Evolutionary conservation across 306 rosid species (phyloP), one percentile per base, ranked within the genome.

Genomic region (Parietaria judaica): DNA sequence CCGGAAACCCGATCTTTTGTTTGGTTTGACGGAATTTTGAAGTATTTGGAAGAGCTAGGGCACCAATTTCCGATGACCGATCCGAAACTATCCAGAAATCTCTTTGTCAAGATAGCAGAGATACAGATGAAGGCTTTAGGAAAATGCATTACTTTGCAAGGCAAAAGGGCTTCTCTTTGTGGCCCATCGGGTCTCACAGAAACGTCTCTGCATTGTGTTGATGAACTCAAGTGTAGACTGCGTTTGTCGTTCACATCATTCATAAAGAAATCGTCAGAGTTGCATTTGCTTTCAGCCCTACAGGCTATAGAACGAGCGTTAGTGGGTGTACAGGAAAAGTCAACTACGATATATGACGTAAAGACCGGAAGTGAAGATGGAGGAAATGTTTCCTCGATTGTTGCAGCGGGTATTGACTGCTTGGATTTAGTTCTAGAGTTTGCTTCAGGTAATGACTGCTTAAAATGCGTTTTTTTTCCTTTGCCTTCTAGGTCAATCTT

Each of bases 361-460:
- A 66, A 78, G 71, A 68, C 74, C 11, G 80, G 74, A 66, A 76
- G 80, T 68, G 74, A 61, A 70, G 75, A 74, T 61, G 89, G 95
- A 35, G 95, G 96, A 47, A 71, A 72, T 45, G 70, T 82, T 72
- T 88, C 92, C 38, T 75, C 86, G 60, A 51, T 73, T 54, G 92
- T 83, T 66, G 88, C 96, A 7, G 91, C 88, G 68, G 95, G 88
- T 59, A 69, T 91, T 73, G 92, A 91, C 64, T 88, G 88, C 76
- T 80, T 88, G 73, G 84, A 80, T 73, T 75, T 91, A 84, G 83
- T 91, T 75, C 80, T 85, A 52, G 96, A 91, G 66, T 84, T 70
- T 76, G 89, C 79, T 68, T 78, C 96, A 80, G 98, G 98, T 91
- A 85, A 71, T 47, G 72, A 55, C 56, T 51, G 12, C 48, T 34